These are phyloP conservation scores for Flaveria robusta DNA, from an alignment of 129 eudicot species.

Conservation along the genomic window DNA sequence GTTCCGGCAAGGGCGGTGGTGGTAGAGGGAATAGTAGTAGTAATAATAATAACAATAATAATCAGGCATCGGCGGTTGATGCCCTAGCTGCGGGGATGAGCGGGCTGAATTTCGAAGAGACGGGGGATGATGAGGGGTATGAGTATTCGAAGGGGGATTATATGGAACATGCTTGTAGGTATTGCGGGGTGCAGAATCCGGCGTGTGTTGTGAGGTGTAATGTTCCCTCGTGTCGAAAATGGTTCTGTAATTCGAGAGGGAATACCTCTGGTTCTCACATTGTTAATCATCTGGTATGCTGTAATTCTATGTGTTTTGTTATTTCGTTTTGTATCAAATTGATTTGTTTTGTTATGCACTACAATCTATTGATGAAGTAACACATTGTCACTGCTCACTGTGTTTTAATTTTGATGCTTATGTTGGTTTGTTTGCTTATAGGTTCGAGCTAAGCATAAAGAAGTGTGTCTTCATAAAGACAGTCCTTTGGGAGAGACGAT, in stretches of 20 bases:
- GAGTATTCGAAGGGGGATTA: slow-evolving; percentile 82
- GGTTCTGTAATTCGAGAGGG: slow-evolving; percentile 95
- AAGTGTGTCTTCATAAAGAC: slow-evolving; percentile 95
- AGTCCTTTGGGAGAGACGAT: slow-evolving; percentile 48
- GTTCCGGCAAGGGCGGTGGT: slow-evolving; percentile 39
- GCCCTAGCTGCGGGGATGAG: slow-evolving; percentile 95
- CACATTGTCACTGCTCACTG: neutral
- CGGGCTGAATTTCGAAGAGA: slow-evolving; percentile 88
- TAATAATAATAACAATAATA: slow-evolving; percentile 16
- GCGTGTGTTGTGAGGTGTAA: slow-evolving; percentile 98
- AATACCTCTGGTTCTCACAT: slow-evolving; percentile 96
- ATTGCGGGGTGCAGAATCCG: slow-evolving; percentile 92
- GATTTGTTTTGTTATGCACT: neutral
- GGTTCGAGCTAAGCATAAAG: slow-evolving; percentile 93
- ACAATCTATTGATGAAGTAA: neutral
- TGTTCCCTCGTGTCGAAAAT: slow-evolving; percentile 86
- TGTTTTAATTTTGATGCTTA: neutral
- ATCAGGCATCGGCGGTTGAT: slow-evolving; percentile 67
- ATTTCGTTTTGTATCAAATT: neutral
- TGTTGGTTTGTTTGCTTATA: neutral
- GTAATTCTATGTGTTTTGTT: neutral
- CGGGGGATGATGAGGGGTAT: slow-evolving; percentile 79
- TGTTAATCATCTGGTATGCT: slow-evolving; percentile 80
- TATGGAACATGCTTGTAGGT: slow-evolving; percentile 82
- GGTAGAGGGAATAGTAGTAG: slow-evolving; percentile 24